Base-by-base conservation (phyloP, 345 rosid species). In the Bruguiera sexangula region DNA sequence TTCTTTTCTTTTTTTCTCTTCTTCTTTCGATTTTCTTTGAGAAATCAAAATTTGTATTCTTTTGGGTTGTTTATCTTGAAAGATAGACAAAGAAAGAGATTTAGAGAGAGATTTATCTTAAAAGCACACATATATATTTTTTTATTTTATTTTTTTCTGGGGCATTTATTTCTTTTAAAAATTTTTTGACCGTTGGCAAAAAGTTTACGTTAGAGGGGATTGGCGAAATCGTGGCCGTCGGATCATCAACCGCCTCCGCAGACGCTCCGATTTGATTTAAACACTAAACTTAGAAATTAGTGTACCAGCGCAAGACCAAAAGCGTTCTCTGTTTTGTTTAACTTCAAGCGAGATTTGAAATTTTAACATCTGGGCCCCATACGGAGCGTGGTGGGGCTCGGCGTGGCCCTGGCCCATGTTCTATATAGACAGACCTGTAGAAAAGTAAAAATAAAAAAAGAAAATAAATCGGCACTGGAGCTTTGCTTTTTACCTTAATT, bases 201-300 rank as follows among this genome's bases (percentile, higher is more conserved):
- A 82, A 76, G 67, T 82, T 77, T 81, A 84, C 96, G 97, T 89
- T 87, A 77, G 21, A 20, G 10, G 79, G 37, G 31, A 48, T 64
- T 56, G 51, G 78, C 34, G 74, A 59, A 62, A 68, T 79, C 68
- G 61, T 22, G 43, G 69, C 85, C 89, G 84, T 85, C 71, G 66
- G 86, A 84, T 76, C 26, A 60, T 56, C 61, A 76, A 78, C 77
- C 71, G 84, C 82, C 69, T 68, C 66, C n/a, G 26, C 31, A 30
- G 72, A 85, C 96, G 96, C 92, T 89, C 95, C 89, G 82, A 79
- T 86, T 79, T 80, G 75, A 80, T 78, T 85, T 79, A 73, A 83
- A 76, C 19, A 18, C 50, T 13, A 1, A 43, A 43, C 15, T 43
- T 13, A 11, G 11, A 39, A 39, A 39, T 39, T 10, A 11, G 16